phyloP scores from a whole-genome alignment of 257 asterid species.

The Linaria vulgaris region DNA sequence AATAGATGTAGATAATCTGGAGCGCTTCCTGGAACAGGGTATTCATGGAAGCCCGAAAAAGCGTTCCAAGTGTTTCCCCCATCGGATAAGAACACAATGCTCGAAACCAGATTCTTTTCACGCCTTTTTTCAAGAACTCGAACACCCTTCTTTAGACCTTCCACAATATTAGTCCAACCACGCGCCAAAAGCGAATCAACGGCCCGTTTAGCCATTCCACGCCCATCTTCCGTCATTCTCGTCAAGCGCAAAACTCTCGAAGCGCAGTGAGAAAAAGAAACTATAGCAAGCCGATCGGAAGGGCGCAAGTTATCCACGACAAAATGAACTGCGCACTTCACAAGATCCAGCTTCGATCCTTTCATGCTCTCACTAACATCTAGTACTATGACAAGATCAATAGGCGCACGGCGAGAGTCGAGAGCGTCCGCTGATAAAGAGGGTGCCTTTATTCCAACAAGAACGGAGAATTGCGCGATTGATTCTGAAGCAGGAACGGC shows the following conservation, averaged over 20 bases:
- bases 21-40: background rate
- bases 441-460: no score
- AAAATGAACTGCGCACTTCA: background rate
- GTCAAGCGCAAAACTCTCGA: no score
- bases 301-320: no score
- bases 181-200: no score
- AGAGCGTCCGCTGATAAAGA: constrained; percentile 8
- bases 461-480: constrained; percentile 22
- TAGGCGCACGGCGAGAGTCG: constrained; percentile 26
- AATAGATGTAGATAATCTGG: constrained; percentile 18
- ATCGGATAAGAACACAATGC: constrained; percentile 34
- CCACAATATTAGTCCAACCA: no score
- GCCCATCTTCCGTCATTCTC: no score
- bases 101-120: constrained; percentile 27
- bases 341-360: background rate
- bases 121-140: no score
- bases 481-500: constrained; percentile 36
- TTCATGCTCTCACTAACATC: constrained; percentile 5
- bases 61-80: constrained; percentile 11
- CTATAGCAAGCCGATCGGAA: no score
- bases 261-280: no score
- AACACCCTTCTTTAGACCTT: no score
- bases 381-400: background rate
- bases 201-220: no score
- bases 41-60: no score